Evolutionary conservation across 2,329 filamentous ascomycete species (phyloP), one percentile per base, ranked within the genome.

Genomic region (Pseudogymnoascus sp.): DNA sequence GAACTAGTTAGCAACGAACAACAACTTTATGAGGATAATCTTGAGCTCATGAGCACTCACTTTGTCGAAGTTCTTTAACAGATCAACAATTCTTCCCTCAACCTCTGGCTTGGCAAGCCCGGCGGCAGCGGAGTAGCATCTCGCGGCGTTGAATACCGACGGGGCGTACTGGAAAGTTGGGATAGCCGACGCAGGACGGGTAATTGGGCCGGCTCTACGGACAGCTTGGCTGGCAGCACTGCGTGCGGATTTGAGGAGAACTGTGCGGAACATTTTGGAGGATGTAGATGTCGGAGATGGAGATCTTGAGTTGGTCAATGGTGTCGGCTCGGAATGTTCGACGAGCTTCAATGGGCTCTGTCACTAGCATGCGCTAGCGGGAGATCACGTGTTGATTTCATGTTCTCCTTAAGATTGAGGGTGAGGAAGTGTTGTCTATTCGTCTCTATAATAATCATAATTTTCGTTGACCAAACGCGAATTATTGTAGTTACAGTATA

Each of bases 51-150:
- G 37, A 61, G 35, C 59, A 77, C 81, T 70, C 77, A 93, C 90
- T 89, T 99, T 99, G 82, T 99, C 95, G 76, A 97, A 99, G 77
- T 93, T 93, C 81, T 92, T 89, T 78, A 99, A 79, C 73, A 99
- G 82, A 78, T 91, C 90, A 77, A 96, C 84, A 82, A 97, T 97
- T 75, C 93, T 86, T 66, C 90, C 91, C 81, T 96, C 88, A 64
- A 96, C 90, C 81, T 96, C 91, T 64, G 87, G 82, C 82, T 92
- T 88, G 72, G 85, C 82, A 68, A 97, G 85, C 70, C 88, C 87
- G 68, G 87, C 85, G 65, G 84, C 87, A 62, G 93, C 90, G 70
- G 93, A 91, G 81, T 99, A 99, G 81, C 86, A 89, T 79, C 95
- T 84, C 74, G 90, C 82, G 70, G 85, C 83, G 75, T 87, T 82